Evolutionary conservation across 768 basidiomycete genomes (phyloP).

Genomic region (Termitomyces eurrhizus): DNA sequence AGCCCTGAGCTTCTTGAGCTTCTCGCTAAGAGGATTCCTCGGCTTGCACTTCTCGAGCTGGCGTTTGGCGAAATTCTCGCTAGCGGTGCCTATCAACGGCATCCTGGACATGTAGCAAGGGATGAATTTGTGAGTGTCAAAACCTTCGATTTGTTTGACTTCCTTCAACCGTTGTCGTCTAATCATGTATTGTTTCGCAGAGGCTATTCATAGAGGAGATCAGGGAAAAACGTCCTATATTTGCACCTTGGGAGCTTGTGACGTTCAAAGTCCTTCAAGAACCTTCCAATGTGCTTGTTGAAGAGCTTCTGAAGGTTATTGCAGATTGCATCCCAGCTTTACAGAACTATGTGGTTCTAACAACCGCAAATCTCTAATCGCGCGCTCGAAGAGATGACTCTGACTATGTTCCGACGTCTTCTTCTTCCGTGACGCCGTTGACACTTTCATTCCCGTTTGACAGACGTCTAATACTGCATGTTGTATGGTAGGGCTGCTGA

Average conservation of each 20-base stretch:
- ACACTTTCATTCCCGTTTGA: not conserved
- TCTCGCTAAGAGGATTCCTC: conserved; percentile 20
- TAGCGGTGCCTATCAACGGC: not conserved
- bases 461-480: not conserved
- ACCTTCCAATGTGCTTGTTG: not conserved
- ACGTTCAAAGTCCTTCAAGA: conserved; percentile 10
- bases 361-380: not conserved
- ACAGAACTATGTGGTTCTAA: conserved; percentile 3
- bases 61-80: conserved; percentile 19
- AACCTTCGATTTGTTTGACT: not conserved
- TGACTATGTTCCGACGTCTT: no score
- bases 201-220: conserved; percentile 8
- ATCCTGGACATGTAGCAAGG: not conserved
- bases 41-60: conserved; percentile 20
- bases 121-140: conserved; percentile 12
- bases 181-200: conserved; percentile 1
- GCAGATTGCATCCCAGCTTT: conserved; percentile 14
- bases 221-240: conserved; percentile 2
- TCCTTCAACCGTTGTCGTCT: not conserved
- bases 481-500: not conserved
- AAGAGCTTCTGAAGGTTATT: conserved; percentile 7
- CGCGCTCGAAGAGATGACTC: not conserved
- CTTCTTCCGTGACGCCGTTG: not conserved
- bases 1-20: conserved; percentile 22
- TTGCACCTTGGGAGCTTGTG: conserved; percentile 11